Evolutionary conservation across 2,329 filamentous ascomycete genomes (phyloP).

Genomic region (Thermothelomyces thermophilus): DNA sequence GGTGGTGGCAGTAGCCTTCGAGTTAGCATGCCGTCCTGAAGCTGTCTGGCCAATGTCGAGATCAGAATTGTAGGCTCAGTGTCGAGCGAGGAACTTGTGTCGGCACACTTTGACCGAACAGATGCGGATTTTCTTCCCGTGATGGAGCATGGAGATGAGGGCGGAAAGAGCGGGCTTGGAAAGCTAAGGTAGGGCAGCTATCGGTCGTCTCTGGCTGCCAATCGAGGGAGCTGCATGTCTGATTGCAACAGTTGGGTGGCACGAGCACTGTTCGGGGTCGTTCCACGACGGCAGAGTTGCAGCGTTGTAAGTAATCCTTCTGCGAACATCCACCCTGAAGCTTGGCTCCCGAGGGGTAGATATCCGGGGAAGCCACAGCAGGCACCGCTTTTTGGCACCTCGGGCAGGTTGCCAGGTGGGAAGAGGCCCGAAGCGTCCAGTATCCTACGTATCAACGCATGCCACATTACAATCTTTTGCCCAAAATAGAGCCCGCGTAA

Average conservation of each 20-base stretch:
- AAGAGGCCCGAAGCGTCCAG: too few species aligned
- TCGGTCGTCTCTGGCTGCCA: conserved; percentile 2
- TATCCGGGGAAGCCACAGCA: too few species aligned
- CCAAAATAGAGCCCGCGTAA: too few species aligned
- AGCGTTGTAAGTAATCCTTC: conserved; percentile 4
- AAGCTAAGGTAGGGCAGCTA: conserved; percentile 1
- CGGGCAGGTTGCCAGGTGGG: too few species aligned
- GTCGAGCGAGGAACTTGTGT: background rate
- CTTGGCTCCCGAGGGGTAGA: too few species aligned
- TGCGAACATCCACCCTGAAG: background rate
- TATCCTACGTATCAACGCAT: too few species aligned
- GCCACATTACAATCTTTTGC: too few species aligned
- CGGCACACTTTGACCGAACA: background rate
- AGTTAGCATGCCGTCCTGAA: conserved; percentile 1
- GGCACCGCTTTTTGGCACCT: too few species aligned
- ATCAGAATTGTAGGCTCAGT: background rate
- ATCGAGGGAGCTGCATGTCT: conserved; percentile 9
- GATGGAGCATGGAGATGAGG: background rate
- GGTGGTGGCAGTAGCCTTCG: conserved; percentile 1
- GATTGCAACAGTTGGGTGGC: conserved; percentile 9
- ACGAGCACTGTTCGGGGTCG: conserved; percentile 9
- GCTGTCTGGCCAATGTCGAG: background rate
- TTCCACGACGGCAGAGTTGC: background rate
- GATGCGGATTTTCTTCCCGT: background rate
- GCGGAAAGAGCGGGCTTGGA: background rate